Evolutionary conservation across 768 basidiomycete genomes (phyloP).

Genomic region (Tylopilus vinaceipallidus): DNA sequence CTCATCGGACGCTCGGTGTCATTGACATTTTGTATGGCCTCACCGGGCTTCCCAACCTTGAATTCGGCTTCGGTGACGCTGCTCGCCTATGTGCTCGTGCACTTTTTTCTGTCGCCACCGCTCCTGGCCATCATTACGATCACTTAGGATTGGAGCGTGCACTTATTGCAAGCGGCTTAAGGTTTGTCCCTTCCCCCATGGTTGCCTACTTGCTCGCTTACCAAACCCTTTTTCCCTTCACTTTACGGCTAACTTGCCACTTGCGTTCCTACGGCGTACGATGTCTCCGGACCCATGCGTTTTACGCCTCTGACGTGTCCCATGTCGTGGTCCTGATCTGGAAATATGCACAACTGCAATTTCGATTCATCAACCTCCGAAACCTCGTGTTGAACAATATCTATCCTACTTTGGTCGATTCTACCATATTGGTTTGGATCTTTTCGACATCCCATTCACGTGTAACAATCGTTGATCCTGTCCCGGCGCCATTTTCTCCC

Average conservation of each 20-base stretch:
- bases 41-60: background rate
- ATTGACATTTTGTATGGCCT: background rate
- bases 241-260: conserved; percentile 8
- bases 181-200: conserved; percentile 42
- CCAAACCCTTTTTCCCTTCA: conserved; percentile 9
- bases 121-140: conserved; percentile 5
- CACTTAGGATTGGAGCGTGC: conserved; percentile 72
- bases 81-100: conserved; percentile 3
- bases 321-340: conserved; percentile 5
- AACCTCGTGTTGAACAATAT: conserved; percentile 21
- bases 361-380: conserved; percentile 26
- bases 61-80: conserved; percentile 17
- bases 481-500: background rate
- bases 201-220: conserved; percentile 20
- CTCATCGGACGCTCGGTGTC: conserved; percentile 3
- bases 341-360: conserved; percentile 22
- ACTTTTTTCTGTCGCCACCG: conserved; percentile 6
- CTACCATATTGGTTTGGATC: background rate
- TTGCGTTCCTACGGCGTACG: conserved; percentile 13
- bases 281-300: conserved; percentile 19
- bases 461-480: background rate
- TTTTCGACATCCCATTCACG: conserved; percentile 1
- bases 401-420: conserved; percentile 6
- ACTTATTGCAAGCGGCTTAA: conserved; percentile 86
- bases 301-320: conserved; percentile 8